Conservation (phyloP, 495 filamentous ascomycete species). For the Podospora pseudoanserina region DNA sequence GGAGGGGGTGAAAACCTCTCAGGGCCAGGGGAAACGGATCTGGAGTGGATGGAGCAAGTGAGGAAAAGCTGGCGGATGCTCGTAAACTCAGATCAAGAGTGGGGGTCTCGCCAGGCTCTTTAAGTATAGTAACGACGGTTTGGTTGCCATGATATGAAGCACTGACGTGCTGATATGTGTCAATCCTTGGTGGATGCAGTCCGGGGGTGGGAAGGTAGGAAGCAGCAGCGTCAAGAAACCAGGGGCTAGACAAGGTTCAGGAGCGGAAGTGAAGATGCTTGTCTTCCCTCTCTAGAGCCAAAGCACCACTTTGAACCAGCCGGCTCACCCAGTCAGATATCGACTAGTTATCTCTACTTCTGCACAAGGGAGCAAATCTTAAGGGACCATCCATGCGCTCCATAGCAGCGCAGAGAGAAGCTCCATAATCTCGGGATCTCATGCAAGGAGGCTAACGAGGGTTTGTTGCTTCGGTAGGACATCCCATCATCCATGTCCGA, state of each 20-base stretch:
- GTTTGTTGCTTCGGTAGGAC: slow-evolving; percentile 27
- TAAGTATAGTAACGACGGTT: slow-evolving; percentile 30
- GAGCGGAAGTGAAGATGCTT: slow-evolving; percentile 25
- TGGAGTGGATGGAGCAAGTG: slow-evolving; percentile 13
- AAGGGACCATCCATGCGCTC: slow-evolving; percentile 23
- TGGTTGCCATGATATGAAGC: slow-evolving; percentile 29
- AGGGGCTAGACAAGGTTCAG: slow-evolving; percentile 22
- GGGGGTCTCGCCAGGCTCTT: slow-evolving; percentile 28
- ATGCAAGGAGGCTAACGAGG: slow-evolving; percentile 32
- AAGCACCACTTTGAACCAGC: slow-evolving; percentile 16
- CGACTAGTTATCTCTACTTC: slow-evolving; percentile 34
- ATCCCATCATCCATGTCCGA: slow-evolving; percentile 31
- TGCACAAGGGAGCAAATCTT: slow-evolving; percentile 14
- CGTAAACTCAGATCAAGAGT: slow-evolving; percentile 17
- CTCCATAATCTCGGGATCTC: slow-evolving; percentile 34
- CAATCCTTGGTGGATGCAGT: slow-evolving; percentile 26
- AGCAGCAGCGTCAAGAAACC: slow-evolving; percentile 13
- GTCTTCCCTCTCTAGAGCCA: slow-evolving; percentile 13
- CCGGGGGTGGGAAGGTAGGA: slow-evolving; percentile 16
- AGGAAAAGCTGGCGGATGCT: slow-evolving; percentile 21
- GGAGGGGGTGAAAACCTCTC: slow-evolving; percentile 3
- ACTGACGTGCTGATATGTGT: slow-evolving; percentile 32
- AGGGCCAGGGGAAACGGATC: neutral
- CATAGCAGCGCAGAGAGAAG: slow-evolving; percentile 17
- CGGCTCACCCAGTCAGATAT: slow-evolving; percentile 31